Percentiles rank a stretch among this genome's conserved stretches.
Evolutionary conservation across 345 rosid genomes (phyloP).

Genomic region (Litchi chinensis): DNA sequence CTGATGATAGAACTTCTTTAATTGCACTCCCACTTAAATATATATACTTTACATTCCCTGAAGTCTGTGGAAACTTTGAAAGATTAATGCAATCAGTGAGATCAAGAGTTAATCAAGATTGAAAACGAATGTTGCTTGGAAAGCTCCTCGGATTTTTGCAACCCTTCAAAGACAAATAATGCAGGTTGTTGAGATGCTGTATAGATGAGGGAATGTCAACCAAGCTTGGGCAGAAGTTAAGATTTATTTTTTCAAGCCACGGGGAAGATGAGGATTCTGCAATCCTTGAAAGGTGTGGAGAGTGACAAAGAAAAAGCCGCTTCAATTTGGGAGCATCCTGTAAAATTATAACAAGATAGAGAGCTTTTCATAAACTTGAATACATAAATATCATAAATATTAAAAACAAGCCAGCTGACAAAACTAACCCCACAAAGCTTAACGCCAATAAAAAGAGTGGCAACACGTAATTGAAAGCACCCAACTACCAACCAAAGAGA

Average conservation of each 20-base stretch:
- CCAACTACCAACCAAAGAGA: not conserved
- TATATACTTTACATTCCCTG: not conserved
- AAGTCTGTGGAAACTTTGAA: conserved; percentile 7
- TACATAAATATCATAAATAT: not conserved
- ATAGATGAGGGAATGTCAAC: conserved; percentile 32
- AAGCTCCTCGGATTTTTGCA: conserved; percentile 24
- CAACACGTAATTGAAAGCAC: not conserved
- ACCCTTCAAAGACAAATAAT: conserved; percentile 20
- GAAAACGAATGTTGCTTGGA: not conserved
- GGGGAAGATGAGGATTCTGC: conserved; percentile 23
- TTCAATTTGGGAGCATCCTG: not conserved
- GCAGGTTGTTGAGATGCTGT: conserved; percentile 23
- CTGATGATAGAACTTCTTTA: conserved; percentile 7
- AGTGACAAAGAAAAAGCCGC: not conserved
- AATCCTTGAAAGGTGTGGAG: conserved; percentile 4
- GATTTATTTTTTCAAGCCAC: conserved; percentile 32
- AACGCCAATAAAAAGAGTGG: not conserved
- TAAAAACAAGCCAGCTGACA: not conserved
- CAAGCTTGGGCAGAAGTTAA: conserved; percentile 26
- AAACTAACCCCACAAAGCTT: not conserved
- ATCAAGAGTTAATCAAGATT: not conserved
- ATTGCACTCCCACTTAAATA: not conserved
- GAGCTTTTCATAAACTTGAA: not conserved
- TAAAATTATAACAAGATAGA: not conserved
- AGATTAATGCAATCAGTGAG: conserved; percentile 2